These are phyloP conservation scores for Verticillium dahliae DNA, from an alignment of 2,329 filamentous ascomycete genomes.

Conservation along the genomic window DNA sequence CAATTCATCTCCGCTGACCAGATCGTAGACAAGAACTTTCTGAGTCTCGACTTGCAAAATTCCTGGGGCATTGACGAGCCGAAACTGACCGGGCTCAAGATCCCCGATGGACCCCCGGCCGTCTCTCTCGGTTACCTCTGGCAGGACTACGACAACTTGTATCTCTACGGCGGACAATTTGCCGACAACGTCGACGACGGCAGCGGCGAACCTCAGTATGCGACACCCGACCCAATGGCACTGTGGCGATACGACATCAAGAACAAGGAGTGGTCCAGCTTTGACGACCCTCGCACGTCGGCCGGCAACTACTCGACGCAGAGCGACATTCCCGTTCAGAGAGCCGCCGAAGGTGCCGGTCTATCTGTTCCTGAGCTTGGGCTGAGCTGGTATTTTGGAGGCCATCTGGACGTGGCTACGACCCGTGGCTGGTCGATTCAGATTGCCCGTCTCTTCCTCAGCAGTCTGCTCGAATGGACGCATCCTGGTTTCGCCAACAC, in stretches of 20 bases:
- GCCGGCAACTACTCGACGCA: slow-evolving; percentile 55
- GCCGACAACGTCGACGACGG: slow-evolving; percentile 42
- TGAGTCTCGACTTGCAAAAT: slow-evolving; percentile 64
- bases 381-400: slow-evolving; percentile 72
- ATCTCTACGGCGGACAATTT: slow-evolving; percentile 69
- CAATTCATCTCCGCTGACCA: slow-evolving; percentile 4
- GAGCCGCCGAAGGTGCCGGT: slow-evolving; percentile 68
- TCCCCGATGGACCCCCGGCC: slow-evolving; percentile 62
- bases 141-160: slow-evolving; percentile 64
- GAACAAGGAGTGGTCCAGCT: slow-evolving; percentile 55
- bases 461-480: slow-evolving; percentile 69
- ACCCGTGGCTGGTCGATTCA: slow-evolving; percentile 62
- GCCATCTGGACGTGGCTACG: slow-evolving; percentile 58
- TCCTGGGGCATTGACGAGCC: slow-evolving; percentile 65
- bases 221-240: slow-evolving; percentile 50
- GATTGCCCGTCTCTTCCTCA: slow-evolving; percentile 60
- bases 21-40: slow-evolving; percentile 58
- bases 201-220: slow-evolving; percentile 29
- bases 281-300: slow-evolving; percentile 53
- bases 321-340: slow-evolving; percentile 51
- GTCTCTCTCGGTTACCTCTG: slow-evolving; percentile 71
- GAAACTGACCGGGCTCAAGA: slow-evolving; percentile 52
- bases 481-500: slow-evolving; percentile 63
- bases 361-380: slow-evolving; percentile 64
- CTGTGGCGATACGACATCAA: slow-evolving; percentile 65